A percentile compares a stretch with the other conserved stretches of the same genome.
phyloP scores from a whole-genome alignment of 192 early-diverging fungal genomes.

The Backusella morwellensis region DNA sequence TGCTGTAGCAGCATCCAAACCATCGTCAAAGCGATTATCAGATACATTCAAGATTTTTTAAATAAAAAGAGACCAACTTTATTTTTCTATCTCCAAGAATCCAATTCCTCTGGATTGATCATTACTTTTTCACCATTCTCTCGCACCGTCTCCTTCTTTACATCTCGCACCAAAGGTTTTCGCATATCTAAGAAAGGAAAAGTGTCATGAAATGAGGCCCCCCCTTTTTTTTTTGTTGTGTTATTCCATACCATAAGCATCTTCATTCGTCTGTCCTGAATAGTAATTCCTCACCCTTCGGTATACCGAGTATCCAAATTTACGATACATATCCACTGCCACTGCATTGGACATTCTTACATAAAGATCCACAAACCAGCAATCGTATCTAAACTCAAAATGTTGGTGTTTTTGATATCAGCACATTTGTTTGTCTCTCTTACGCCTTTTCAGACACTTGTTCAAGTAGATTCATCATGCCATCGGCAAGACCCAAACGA shows the following conservation, averaged over 20 bases:
- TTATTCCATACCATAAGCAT: conserved; percentile 72
- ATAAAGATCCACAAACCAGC: conserved; percentile 96
- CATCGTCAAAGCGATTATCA: background rate
- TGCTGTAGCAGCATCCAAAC: background rate
- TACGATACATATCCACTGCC: conserved; percentile 91
- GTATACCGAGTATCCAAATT: conserved; percentile 91
- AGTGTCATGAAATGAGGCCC: background rate
- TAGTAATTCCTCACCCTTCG: conserved; percentile 90
- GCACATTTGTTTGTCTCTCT: background rate
- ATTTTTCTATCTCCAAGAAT: conserved; percentile 29
- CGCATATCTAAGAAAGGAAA: conserved; percentile 78
- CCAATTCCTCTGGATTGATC: conserved; percentile 48
- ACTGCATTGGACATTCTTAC: conserved; percentile 90
- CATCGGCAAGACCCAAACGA: conserved; percentile 83
- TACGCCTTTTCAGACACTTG: conserved; percentile 85
- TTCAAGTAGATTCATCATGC: conserved; percentile 89
- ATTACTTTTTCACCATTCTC: conserved; percentile 52
- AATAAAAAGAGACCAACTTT: background rate
- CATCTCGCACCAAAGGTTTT: conserved; percentile 87
- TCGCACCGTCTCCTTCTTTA: conserved; percentile 56
- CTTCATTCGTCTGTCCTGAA: conserved; percentile 66
- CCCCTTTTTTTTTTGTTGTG: background rate
- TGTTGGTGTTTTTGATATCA: background rate
- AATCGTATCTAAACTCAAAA: conserved; percentile 56
- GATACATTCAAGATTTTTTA: background rate